phyloP scores from a whole-genome alignment of 768 basidiomycete genomes.

The Lactarius evosmus region DNA sequence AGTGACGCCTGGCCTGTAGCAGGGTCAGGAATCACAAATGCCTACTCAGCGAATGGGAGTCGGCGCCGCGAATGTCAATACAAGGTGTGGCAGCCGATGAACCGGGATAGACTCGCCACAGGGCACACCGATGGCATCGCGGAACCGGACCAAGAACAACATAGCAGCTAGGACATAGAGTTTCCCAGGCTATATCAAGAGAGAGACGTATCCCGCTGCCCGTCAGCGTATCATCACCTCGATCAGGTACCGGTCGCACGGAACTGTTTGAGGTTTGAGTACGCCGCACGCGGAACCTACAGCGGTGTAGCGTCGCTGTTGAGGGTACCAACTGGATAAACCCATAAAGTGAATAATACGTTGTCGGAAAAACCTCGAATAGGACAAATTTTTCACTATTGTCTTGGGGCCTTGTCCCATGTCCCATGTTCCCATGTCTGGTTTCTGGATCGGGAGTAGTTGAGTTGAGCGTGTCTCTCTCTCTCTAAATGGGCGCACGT shows the following conservation, averaged over 20 bases:
- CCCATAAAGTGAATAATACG: background rate
- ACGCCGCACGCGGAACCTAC: background rate
- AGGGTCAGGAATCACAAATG: background rate
- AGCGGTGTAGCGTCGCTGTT: no score
- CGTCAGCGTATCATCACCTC: conserved; percentile 11
- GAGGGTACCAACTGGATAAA: background rate
- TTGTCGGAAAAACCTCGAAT: no score
- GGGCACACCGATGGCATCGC: background rate
- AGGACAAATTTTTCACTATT: background rate
- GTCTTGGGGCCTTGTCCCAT: background rate
- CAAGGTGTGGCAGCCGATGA: background rate
- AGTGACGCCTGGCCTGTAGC: conserved; percentile 4
- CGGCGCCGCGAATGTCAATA: conserved; percentile 1
- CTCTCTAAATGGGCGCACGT: background rate
- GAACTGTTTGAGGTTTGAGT: conserved; percentile 3
- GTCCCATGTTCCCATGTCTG: no score
- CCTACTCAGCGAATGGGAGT: conserved; percentile 2
- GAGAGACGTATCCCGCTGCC: conserved; percentile 2
- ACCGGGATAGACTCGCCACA: background rate
- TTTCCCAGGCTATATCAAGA: conserved; percentile 12
- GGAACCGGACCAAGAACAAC: background rate
- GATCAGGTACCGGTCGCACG: conserved; percentile 8
- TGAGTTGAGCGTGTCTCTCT: no score
- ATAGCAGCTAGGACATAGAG: background rate
- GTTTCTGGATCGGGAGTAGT: no score